phyloP scores from a whole-genome alignment of 2,329 filamentous ascomycete genomes.

The Fusarium nematophilum region DNA sequence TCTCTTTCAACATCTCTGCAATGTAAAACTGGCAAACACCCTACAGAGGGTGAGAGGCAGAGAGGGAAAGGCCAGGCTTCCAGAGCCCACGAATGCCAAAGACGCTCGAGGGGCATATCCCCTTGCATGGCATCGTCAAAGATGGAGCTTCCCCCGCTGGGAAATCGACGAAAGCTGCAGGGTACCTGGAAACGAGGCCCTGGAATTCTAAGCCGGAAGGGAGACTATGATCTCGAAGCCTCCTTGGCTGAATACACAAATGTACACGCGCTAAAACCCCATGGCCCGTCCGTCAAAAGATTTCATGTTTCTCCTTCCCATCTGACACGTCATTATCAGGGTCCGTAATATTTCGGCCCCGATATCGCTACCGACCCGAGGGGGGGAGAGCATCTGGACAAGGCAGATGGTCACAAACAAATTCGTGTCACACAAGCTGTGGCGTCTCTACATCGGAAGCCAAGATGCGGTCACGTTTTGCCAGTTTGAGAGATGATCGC shows the following conservation, averaged over 20 bases:
- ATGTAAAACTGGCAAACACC: no score
- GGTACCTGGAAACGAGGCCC: not conserved
- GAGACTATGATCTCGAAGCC: not conserved
- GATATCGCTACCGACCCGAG: slow-evolving; percentile 18
- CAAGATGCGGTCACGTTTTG: slow-evolving; percentile 4
- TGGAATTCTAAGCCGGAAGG: slow-evolving; percentile 9
- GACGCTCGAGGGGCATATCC: not conserved
- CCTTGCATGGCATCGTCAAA: slow-evolving; percentile 23
- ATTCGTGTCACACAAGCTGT: slow-evolving; percentile 25
- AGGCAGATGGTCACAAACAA: no score
- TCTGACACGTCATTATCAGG: slow-evolving; percentile 7
- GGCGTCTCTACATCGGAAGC: slow-evolving; percentile 21
- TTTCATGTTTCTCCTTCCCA: not conserved
- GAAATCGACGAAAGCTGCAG: not conserved
- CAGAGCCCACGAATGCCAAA: not conserved
- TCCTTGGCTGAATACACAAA: no score
- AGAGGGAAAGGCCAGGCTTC: no score
- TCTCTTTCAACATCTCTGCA: no score
- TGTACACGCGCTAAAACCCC: no score
- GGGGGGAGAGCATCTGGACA: slow-evolving; percentile 11
- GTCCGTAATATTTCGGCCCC: slow-evolving; percentile 36
- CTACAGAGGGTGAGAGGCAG: no score
- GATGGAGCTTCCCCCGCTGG: not conserved
- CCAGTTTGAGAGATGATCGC: slow-evolving; percentile 10
- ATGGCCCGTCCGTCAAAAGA: not conserved